phyloP scores from a whole-genome alignment of 345 rosid species.

The Tarenaya hassleriana region DNA sequence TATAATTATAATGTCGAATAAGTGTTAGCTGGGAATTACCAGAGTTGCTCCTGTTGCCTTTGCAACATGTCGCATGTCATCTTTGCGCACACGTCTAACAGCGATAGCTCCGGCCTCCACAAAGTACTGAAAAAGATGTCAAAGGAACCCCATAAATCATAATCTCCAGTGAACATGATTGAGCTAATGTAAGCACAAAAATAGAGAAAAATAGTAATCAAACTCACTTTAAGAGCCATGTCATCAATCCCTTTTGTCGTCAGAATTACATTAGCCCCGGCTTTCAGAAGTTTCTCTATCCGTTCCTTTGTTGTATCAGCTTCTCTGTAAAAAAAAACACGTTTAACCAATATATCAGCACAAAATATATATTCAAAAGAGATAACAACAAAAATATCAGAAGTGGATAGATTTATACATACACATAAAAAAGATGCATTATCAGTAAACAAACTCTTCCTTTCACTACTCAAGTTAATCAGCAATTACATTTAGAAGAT shows the following conservation, averaged over 20 bases:
- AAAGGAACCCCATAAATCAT: conserved; percentile 1
- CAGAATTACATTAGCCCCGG: conserved; percentile 95
- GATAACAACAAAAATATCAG: not conserved
- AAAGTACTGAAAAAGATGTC: conserved; percentile 58
- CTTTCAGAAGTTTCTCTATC: conserved; percentile 83
- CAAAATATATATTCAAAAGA: not conserved
- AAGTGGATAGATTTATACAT: no score
- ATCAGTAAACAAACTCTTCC: no score
- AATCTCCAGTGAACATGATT: no score
- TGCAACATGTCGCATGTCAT: conserved; percentile 97
- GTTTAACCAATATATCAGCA: not conserved
- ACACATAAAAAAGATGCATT: no score
- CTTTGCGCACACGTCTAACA: conserved; percentile 90
- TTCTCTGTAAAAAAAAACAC: conserved; percentile 51
- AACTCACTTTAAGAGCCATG: conserved; percentile 88
- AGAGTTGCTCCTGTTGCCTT: conserved; percentile 97
- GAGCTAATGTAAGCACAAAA: not conserved
- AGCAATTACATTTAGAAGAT: no score
- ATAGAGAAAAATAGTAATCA: conserved; percentile 2
- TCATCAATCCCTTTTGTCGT: conserved; percentile 98
- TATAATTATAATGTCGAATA: not conserved
- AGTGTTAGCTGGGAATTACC: conserved; percentile 32
- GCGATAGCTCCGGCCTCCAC: conserved; percentile 98
- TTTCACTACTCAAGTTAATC: no score
- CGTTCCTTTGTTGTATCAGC: conserved; percentile 96